Evolutionary conservation across 345 rosid genomes (phyloP), one percentile per base, ranked within the genome.

Genomic region (Acer negundo): DNA sequence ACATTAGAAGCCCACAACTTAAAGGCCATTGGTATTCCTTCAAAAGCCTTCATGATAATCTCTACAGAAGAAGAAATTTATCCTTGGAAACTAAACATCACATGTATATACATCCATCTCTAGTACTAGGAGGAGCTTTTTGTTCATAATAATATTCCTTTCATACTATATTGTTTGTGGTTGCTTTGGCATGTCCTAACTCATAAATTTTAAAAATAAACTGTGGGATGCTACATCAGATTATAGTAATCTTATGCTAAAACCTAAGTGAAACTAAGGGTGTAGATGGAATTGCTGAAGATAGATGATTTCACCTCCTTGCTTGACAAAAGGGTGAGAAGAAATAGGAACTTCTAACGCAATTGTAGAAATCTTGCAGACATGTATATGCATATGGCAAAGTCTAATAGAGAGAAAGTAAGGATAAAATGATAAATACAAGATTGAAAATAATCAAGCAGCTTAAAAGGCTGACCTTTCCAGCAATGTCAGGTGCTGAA

Each of bases 401-500:
- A 19, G 20, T 49, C 3, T n/a, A 17, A 49, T 7, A 31, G 19
- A 12, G 47, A 61, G 20, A 40, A 53, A 22, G 13, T 51, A 16
- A 23, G 26, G 26, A 61, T 12, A 61, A 35, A 35, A 35, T 35
- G 38, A 35, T 35, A 35, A 35, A 68, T 10, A 20, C 38, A 35
- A 23, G 8, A 24, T 16, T 72, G 38, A 31, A 49, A 24, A 46
- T n/a, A 24, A 56, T 40, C 58, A 63, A 22, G 72, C 66, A 77
- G 12, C 64, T 63, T 62, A 24, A 22, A 70, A 77, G 80, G 82
- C 91, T 69, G 83, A 97, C 98, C 91, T 93, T 97, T 77, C 99
- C 99, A 51, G 99, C 98, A 72, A 97, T 97, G 86, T 97, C 98
- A 82, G 99, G 99, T 44, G 99, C 99, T 70, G 99, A 97, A 71